Evolutionary conservation across 805 yeast species (phyloP).

Genomic region (Candida krabiensis): DNA sequence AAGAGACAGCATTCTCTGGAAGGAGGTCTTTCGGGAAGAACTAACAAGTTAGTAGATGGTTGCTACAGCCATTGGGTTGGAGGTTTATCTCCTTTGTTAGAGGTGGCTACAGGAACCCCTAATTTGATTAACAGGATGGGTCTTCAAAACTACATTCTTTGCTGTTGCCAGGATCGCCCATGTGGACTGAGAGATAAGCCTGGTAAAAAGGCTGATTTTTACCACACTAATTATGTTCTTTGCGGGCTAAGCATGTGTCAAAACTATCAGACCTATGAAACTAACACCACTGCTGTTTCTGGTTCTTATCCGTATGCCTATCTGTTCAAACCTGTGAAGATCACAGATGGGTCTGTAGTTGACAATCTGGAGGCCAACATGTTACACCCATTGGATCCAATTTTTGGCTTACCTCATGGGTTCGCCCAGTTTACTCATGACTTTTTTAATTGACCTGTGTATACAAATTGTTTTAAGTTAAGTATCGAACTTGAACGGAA

Average conservation of each 20-base stretch:
- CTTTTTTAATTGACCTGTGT: no score
- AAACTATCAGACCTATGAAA: slow-evolving; percentile 36
- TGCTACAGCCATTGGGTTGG: slow-evolving; percentile 98
- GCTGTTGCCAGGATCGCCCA: slow-evolving; percentile 67
- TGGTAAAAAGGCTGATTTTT: slow-evolving; percentile 73
- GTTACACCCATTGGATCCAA: slow-evolving; percentile 47
- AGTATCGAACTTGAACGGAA: no score
- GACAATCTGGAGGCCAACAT: slow-evolving; percentile 19
- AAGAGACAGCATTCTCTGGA: slow-evolving; percentile 70
- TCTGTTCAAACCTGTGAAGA: slow-evolving; percentile 27
- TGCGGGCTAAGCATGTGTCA: slow-evolving; percentile 71
- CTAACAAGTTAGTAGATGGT: slow-evolving; percentile 93
- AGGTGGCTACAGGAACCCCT: slow-evolving; percentile 41
- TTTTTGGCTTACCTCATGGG: slow-evolving; percentile 56
- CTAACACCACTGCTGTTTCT: slow-evolving; percentile 7
- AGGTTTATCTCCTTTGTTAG: slow-evolving; percentile 65
- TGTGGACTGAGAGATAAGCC: slow-evolving; percentile 88
- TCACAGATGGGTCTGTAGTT: slow-evolving; percentile 17
- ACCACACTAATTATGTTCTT: slow-evolving; percentile 85
- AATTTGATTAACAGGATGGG: slow-evolving; percentile 51
- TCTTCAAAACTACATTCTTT: slow-evolving; percentile 63
- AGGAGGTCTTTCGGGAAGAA: slow-evolving; percentile 87
- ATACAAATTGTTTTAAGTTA: no score
- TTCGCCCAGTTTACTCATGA: slow-evolving; percentile 18
- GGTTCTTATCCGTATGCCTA: slow-evolving; percentile 24